These are phyloP conservation scores for Croton laevigatus DNA, from an alignment of 441 rosid genomes.

Conservation along the genomic window DNA sequence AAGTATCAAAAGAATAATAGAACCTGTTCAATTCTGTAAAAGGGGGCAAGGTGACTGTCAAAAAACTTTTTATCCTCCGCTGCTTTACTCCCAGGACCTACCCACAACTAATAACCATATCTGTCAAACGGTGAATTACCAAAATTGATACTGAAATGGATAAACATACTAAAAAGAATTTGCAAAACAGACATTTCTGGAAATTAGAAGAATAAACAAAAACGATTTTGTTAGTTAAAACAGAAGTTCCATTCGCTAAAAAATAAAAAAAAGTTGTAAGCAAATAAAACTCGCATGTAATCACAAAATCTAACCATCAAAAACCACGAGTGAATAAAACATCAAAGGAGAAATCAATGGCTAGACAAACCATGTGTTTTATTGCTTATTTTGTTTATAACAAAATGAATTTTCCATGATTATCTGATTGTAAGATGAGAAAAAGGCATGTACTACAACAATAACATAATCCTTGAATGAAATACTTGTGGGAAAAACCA, in stretches of 20 bases:
- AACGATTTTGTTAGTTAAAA: neutral
- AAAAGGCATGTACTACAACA: neutral
- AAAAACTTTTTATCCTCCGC: slow-evolving; percentile 86
- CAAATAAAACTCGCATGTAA: neutral
- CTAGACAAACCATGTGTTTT: neutral
- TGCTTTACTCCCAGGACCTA: slow-evolving; percentile 90
- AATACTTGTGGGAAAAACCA: neutral
- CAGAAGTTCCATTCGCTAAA: neutral
- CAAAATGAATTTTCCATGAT: neutral
- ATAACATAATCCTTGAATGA: neutral
- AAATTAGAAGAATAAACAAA: neutral
- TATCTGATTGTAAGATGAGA: neutral
- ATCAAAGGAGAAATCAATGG: neutral
- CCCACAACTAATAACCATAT: slow-evolving; percentile 71
- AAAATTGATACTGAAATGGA: neutral
- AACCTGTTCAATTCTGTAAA: slow-evolving; percentile 98
- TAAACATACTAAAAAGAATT: neutral
- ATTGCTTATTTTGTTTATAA: neutral
- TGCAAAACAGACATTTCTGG: neutral
- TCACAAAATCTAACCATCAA: neutral
- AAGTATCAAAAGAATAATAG: slow-evolving; percentile 20
- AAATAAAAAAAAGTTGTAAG: neutral
- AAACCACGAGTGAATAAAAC: neutral
- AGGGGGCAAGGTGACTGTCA: slow-evolving; percentile 87
- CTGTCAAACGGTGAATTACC: slow-evolving; percentile 20